Evolutionary conservation across 768 basidiomycete genomes (phyloP).

Genomic region (Leccinellum rugosiceps): DNA sequence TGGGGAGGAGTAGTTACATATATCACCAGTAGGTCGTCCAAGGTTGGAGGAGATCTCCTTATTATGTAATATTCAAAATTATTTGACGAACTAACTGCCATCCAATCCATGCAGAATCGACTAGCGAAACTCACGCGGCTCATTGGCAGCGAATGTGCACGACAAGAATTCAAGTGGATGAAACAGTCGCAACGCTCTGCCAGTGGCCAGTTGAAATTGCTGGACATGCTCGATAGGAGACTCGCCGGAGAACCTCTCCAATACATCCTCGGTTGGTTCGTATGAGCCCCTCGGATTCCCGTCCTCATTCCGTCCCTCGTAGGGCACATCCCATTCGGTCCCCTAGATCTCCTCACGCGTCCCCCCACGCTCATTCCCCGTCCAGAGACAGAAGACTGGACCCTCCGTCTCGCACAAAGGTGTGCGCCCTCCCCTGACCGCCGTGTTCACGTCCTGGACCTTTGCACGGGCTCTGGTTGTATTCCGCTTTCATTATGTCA

Average conservation of each 20-base stretch:
- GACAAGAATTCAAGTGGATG: slow-evolving; percentile 52
- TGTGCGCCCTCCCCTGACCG: slow-evolving; percentile 31
- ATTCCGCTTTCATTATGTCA: slow-evolving; percentile 84
- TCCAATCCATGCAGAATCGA: slow-evolving; percentile 13
- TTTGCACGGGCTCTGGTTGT: slow-evolving; percentile 92
- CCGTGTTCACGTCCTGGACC: slow-evolving; percentile 63
- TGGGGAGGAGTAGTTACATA: slow-evolving; percentile 9
- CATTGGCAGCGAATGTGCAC: slow-evolving; percentile 36
- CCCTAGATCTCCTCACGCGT: slow-evolving; percentile 67
- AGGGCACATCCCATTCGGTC: slow-evolving; percentile 88
- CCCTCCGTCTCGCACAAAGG: slow-evolving; percentile 54
- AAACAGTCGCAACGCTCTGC: slow-evolving; percentile 20
- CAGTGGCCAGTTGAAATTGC: slow-evolving; percentile 1
- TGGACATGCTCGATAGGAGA: slow-evolving; percentile 56
- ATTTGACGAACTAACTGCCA: not conserved
- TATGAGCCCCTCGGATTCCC: not conserved
- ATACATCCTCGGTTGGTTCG: slow-evolving; percentile 75
- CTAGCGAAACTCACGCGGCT: slow-evolving; percentile 29
- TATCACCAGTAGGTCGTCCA: slow-evolving; percentile 3
- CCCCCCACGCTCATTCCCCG: slow-evolving; percentile 90
- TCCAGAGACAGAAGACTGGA: slow-evolving; percentile 91
- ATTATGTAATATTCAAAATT: slow-evolving; percentile 20
- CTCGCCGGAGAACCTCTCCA: slow-evolving; percentile 76
- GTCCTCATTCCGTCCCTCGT: not conserved
- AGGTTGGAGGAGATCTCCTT: slow-evolving; percentile 10